Percentiles rank a stretch among this genome's conserved stretches.
Conservation (phyloP, 2,329 filamentous ascomycete species). For the Geosmithia putterillii region DNA sequence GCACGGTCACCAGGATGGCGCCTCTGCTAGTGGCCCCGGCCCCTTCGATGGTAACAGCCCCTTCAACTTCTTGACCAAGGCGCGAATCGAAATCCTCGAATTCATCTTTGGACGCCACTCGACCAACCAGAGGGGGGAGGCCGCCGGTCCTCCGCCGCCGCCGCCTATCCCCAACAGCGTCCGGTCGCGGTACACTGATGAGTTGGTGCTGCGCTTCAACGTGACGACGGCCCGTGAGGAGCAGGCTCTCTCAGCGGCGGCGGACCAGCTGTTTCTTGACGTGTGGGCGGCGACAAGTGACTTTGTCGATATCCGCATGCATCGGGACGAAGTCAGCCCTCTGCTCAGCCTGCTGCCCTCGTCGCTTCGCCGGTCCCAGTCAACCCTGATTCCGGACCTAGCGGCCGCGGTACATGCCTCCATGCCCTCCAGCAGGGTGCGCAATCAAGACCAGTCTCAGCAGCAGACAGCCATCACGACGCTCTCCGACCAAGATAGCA, state of each 20-base stretch:
- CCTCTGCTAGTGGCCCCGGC: background rate
- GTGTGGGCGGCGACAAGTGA: conserved; percentile 77
- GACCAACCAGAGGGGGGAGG: conserved; percentile 9
- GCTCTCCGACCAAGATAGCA: background rate
- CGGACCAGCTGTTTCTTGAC: conserved; percentile 68
- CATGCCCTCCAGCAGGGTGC: conserved; percentile 8
- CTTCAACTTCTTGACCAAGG: conserved; percentile 36
- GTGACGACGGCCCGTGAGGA: conserved; percentile 59
- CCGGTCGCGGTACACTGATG: conserved; percentile 51
- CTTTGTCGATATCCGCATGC: conserved; percentile 75
- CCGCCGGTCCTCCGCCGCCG: conserved; percentile 4
- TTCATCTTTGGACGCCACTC: conserved; percentile 34
- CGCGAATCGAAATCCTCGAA: conserved; percentile 37
- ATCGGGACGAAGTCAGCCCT: conserved; percentile 63
- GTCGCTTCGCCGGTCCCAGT: conserved; percentile 60
- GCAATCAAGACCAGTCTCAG: background rate
- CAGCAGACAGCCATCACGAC: background rate
- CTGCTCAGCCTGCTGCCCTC: conserved; percentile 67
- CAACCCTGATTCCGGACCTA: conserved; percentile 68
- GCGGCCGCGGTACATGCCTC: conserved; percentile 59
- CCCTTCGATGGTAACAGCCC: conserved; percentile 4
- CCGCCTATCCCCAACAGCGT: conserved; percentile 15
- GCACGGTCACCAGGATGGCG: conserved; percentile 3
- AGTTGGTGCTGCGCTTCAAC: conserved; percentile 86
- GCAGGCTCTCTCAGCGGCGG: conserved; percentile 57